These are phyloP conservation scores for Mariannaea sp. DNA, from an alignment of 2,329 filamentous ascomycete genomes.

Conservation along the genomic window DNA sequence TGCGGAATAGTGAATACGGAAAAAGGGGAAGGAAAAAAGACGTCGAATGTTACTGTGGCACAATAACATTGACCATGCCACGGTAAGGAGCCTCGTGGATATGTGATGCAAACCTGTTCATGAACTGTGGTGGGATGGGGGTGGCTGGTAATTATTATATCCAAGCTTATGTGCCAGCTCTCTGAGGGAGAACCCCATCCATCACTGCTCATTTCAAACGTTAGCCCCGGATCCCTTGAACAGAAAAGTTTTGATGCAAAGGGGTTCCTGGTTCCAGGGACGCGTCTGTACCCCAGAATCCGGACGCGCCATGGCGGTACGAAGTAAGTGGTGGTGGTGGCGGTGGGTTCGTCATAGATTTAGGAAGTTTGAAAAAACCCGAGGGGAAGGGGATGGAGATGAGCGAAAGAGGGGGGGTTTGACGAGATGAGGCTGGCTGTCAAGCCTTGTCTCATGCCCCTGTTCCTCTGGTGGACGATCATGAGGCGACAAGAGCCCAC, in stretches of 20 bases:
- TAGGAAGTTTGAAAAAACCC: neutral
- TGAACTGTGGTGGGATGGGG: neutral
- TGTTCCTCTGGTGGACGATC: neutral
- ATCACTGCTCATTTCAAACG: too few species aligned
- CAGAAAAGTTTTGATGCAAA: neutral
- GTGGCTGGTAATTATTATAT: neutral
- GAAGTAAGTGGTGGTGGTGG: too few species aligned
- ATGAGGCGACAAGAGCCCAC: neutral
- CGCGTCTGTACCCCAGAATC: conserved; percentile 5
- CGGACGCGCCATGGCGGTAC: neutral
- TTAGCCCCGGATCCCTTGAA: neutral
- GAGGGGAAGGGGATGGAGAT: neutral
- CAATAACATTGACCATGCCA: neutral
- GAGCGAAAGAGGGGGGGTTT: neutral
- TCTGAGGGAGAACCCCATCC: neutral
- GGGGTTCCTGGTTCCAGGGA: conserved; percentile 1
- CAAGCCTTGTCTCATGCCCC: conserved; percentile 8
- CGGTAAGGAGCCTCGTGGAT: neutral
- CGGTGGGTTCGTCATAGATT: neutral
- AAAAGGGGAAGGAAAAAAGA: neutral
- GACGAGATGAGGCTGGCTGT: too few species aligned
- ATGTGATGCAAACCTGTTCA: neutral
- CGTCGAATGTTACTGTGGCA: neutral
- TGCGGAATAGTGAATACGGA: too few species aligned
- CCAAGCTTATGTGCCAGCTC: neutral